phyloP scores from a whole-genome alignment of 805 yeast genomes.

The Metschnikowia colocasiae region DNA sequence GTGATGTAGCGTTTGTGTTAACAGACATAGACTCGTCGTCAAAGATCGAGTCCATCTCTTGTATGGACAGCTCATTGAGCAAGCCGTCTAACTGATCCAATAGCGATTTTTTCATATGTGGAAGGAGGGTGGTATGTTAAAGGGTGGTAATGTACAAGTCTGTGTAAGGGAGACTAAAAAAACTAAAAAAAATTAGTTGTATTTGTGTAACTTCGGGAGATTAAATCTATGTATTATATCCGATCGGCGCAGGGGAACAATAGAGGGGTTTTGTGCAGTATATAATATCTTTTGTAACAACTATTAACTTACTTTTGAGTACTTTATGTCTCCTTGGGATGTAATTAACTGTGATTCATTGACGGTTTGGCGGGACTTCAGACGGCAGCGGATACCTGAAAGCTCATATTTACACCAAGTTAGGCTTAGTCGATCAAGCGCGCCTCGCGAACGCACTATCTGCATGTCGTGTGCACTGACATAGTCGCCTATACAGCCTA shows the following conservation, averaged over 20 bases:
- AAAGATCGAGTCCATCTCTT: background rate
- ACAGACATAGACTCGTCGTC: conserved; percentile 2
- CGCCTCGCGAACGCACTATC: conserved; percentile 4
- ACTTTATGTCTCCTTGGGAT: background rate
- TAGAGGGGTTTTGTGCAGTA: background rate
- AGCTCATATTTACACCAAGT: background rate
- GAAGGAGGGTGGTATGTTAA: background rate
- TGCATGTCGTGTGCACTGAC: conserved; percentile 1
- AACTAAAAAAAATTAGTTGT: background rate
- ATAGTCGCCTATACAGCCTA: no score
- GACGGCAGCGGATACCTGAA: background rate
- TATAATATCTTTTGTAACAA: background rate
- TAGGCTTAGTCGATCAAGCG: background rate
- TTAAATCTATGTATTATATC: background rate
- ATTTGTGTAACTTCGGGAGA: background rate
- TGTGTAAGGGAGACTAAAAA: background rate
- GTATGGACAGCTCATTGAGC: background rate
- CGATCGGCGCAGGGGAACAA: background rate
- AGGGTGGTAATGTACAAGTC: background rate
- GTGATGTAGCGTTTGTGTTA: background rate
- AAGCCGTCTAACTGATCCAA: background rate
- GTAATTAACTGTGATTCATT: background rate
- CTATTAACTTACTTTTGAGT: background rate
- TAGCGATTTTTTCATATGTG: background rate
- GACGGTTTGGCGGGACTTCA: background rate